Conservation (phyloP, 352 stramenopile species). For the Pythium sp. region DNA sequence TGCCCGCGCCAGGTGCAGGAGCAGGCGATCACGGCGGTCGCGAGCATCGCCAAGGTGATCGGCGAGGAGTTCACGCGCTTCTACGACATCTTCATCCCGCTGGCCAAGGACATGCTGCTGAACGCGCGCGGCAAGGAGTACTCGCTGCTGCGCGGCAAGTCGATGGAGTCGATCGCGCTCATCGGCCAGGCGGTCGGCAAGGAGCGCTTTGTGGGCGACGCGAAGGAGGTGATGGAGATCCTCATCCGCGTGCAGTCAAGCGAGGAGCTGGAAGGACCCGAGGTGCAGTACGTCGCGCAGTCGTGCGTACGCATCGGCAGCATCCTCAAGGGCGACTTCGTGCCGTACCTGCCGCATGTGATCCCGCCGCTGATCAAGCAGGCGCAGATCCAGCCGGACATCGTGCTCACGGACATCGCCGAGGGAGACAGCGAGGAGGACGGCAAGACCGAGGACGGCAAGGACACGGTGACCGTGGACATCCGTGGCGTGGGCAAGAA, state of each 20-base stretch:
- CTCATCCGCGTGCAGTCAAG: constrained; percentile 72
- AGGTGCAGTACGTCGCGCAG: constrained; percentile 86
- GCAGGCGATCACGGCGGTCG: constrained; percentile 84
- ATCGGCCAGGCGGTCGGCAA: constrained; percentile 89
- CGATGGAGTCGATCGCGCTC: constrained; percentile 87
- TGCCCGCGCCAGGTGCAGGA: constrained; percentile 84
- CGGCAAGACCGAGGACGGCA: constrained; percentile 54
- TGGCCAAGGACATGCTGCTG: constrained; percentile 82
- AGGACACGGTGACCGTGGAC: constrained; percentile 73
- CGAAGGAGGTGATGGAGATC: constrained; percentile 87
- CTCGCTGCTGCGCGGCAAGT: constrained; percentile 77
- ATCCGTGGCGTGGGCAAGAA: constrained; percentile 81
- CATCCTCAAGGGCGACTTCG: constrained; percentile 86
- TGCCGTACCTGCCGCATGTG: constrained; percentile 82
- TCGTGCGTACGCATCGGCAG: constrained; percentile 84
- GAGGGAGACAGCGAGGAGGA: constrained; percentile 57
- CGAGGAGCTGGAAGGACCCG: constrained; percentile 64
- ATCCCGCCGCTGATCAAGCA: constrained; percentile 82
- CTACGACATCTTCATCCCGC: constrained; percentile 87
- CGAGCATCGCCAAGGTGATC: constrained; percentile 83
- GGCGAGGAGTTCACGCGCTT: constrained; percentile 72
- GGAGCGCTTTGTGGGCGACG: constrained; percentile 70
- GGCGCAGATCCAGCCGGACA: constrained; percentile 76
- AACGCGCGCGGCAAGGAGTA: constrained; percentile 78
- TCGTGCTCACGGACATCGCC: constrained; percentile 70